A percentile compares a stretch with the other conserved stretches of the same genome.
Evolutionary conservation across 2,329 filamentous ascomycete genomes (phyloP).

Genomic region (Fusarium decemcellulare): DNA sequence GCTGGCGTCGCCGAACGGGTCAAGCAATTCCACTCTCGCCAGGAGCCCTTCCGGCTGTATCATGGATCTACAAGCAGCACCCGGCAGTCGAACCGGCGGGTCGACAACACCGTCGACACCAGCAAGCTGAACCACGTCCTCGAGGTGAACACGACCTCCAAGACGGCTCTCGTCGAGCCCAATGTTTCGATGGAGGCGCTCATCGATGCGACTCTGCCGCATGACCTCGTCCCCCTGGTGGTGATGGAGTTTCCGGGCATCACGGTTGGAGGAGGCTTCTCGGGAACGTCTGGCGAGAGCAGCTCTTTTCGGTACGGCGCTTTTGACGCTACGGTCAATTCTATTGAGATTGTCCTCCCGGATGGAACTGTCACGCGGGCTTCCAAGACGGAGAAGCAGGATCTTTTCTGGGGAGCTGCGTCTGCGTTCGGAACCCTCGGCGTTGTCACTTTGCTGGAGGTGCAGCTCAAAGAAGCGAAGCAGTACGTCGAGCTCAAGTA

Average conservation of each 20-base stretch:
- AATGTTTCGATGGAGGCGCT: conserved; percentile 79
- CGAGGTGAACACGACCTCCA: conserved; percentile 65
- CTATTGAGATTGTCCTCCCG: conserved; percentile 75
- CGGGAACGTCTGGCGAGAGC: conserved; percentile 76
- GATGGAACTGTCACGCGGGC: conserved; percentile 70
- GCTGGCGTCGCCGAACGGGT: conserved; percentile 59
- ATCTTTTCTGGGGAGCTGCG: conserved; percentile 76
- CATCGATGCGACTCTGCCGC: conserved; percentile 68
- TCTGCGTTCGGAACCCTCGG: conserved; percentile 77
- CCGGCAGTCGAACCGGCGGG: conserved; percentile 65
- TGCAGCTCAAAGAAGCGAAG: conserved; percentile 69
- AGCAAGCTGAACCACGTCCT: conserved; percentile 75
- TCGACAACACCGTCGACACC: conserved; percentile 75
- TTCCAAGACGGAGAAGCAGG: conserved; percentile 66
- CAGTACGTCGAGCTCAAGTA: conserved; percentile 72
- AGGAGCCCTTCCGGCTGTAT: conserved; percentile 78
- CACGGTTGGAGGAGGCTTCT: conserved; percentile 77
- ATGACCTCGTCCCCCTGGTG: conserved; percentile 73
- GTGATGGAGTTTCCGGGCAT: conserved; percentile 83
- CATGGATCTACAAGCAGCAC: conserved; percentile 86
- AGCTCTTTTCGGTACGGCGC: conserved; percentile 77
- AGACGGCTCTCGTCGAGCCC: conserved; percentile 76
- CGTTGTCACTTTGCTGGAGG: conserved; percentile 74
- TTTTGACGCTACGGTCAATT: conserved; percentile 73
- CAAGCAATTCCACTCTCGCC: conserved; percentile 57